Evolutionary conservation across 768 basidiomycete genomes (phyloP).

Genomic region (Daedaleopsis nitida): DNA sequence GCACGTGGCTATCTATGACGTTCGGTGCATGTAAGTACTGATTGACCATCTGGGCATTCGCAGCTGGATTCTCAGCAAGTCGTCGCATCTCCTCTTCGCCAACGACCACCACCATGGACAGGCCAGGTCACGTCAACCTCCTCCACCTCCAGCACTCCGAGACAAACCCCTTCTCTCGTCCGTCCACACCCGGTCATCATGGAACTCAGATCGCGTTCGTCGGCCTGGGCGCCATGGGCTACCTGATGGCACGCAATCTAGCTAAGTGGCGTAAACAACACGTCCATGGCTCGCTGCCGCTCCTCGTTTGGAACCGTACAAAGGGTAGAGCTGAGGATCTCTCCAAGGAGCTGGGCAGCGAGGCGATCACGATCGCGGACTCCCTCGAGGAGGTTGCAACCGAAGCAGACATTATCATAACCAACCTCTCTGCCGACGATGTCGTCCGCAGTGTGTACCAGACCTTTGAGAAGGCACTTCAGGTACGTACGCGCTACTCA

Average conservation of each 20-base stretch:
- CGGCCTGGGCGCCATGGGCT: constrained; percentile 70
- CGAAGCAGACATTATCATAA: constrained; percentile 76
- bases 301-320: constrained; percentile 81
- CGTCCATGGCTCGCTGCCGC: constrained; percentile 43
- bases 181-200: constrained; percentile 48
- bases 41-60: background rate
- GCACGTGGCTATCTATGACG: constrained; percentile 7
- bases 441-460: constrained; percentile 66
- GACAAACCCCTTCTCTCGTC: constrained; percentile 58
- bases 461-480: constrained; percentile 58
- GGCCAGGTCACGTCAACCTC: constrained; percentile 6
- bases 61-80: background rate
- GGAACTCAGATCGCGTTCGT: constrained; percentile 48
- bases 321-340: constrained; percentile 60
- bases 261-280: constrained; percentile 51
- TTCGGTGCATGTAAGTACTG: background rate
- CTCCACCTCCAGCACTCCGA: constrained; percentile 14
- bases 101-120: constrained; percentile 8
- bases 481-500: constrained; percentile 39
- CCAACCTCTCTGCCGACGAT: constrained; percentile 71
- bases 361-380: constrained; percentile 56
- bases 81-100: background rate
- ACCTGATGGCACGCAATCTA: constrained; percentile 78
- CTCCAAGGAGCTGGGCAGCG: constrained; percentile 53
- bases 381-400: constrained; percentile 58